Conservation (phyloP, 1,284 basidiomycete genomes). For the Takashimella koratensis region DNA sequence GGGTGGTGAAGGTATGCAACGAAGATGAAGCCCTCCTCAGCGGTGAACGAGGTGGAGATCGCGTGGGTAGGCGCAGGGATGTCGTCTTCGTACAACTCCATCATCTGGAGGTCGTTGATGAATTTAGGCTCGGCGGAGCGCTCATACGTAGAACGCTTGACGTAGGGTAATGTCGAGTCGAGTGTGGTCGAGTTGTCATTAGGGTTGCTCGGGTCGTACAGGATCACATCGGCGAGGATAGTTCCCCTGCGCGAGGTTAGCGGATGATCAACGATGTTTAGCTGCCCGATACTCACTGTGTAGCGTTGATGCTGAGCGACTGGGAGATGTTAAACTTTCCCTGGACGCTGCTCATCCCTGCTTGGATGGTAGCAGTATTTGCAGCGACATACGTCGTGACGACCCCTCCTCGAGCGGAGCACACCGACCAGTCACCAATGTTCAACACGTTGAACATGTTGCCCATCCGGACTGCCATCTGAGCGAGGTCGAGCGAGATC, state of each 20-base stretch:
- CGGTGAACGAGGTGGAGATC: constrained; percentile 37
- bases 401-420: constrained; percentile 33
- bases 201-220: constrained; percentile 26
- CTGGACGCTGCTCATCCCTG: constrained; percentile 32
- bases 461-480: constrained; percentile 43
- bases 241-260: constrained; percentile 18
- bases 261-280: no score
- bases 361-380: constrained; percentile 25
- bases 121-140: constrained; percentile 7
- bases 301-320: constrained; percentile 39
- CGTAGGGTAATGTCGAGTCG: constrained; percentile 7
- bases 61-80: constrained; percentile 14
- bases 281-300: constrained; percentile 29
- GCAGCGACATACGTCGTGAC: constrained; percentile 32
- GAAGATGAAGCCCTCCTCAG: constrained; percentile 38
- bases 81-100: not conserved
- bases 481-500: constrained; percentile 28
- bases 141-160: not conserved
- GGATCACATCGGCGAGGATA: constrained; percentile 39
- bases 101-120: not conserved
- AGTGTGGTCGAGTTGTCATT: constrained; percentile 17
- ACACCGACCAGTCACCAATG: constrained; percentile 30
- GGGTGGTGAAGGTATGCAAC: constrained; percentile 43
- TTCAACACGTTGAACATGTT: constrained; percentile 28
- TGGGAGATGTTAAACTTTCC: constrained; percentile 45